These are phyloP conservation scores for Rhododendron williamsianum DNA, from an alignment of 148 eudicot species.

Conservation along the genomic window DNA sequence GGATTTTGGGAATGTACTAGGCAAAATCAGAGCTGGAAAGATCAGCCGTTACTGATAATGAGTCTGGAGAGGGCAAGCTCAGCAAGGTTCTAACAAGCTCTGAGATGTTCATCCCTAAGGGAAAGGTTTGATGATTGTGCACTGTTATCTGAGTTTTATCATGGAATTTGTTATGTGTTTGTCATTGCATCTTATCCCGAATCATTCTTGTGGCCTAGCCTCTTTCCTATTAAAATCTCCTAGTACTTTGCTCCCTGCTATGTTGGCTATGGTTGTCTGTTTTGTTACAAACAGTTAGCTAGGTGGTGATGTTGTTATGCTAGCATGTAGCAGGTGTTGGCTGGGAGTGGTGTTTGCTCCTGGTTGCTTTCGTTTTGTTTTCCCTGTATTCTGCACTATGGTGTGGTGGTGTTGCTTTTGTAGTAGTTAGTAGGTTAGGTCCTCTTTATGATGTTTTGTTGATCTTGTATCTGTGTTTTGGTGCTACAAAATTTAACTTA, in stretches of 20 bases:
- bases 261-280: background rate
- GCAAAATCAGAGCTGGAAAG: constrained; percentile 85
- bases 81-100: constrained; percentile 98
- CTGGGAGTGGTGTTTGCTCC: no score
- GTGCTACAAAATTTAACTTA: no score
- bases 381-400: no score
- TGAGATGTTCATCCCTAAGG: constrained; percentile 78
- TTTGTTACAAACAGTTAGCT: no score
- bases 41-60: constrained; percentile 80
- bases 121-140: constrained; percentile 49
- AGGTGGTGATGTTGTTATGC: no score
- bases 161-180: background rate
- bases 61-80: constrained; percentile 67
- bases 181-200: background rate
- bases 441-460: no score
- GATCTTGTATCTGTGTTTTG: no score
- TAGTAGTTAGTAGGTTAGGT: no score
- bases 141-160: background rate
- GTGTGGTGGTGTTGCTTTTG: no score
- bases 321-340: no score
- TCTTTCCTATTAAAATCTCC: background rate
- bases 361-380: no score
- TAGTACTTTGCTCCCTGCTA: background rate
- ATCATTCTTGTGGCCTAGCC: background rate
- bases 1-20: constrained; percentile 25